Conservation (phyloP, 129 eudicot genomes). For the Lactuca saligna region DNA sequence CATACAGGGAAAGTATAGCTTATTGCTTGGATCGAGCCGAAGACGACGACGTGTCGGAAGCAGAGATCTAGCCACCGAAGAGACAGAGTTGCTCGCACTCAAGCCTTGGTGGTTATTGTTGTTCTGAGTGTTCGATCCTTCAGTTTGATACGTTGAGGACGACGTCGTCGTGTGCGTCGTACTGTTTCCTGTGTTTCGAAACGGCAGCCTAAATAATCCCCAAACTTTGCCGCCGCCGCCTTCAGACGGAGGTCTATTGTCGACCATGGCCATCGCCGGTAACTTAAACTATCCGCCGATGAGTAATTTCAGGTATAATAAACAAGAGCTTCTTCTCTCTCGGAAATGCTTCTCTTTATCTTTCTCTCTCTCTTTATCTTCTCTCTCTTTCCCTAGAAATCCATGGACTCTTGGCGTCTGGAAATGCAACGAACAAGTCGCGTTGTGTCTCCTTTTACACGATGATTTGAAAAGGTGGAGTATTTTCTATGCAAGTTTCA, state of each 20-base stretch:
- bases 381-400: neutral
- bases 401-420: neutral
- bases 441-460: conserved; percentile 13
- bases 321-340: neutral
- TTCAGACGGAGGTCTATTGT: conserved; percentile 41
- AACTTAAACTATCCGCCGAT: neutral
- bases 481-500: conserved; percentile 7
- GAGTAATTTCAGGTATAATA: neutral
- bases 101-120: conserved; percentile 5
- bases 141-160: conserved; percentile 30
- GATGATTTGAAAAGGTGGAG: conserved; percentile 13
- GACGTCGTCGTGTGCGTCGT: conserved; percentile 23
- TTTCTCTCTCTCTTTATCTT: neutral
- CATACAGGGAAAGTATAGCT: conserved; percentile 66
- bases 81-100: conserved; percentile 40
- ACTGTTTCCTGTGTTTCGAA: conserved; percentile 37
- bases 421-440: conserved; percentile 19
- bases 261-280: conserved; percentile 44
- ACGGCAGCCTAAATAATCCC: conserved; percentile 65
- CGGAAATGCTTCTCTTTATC: neutral
- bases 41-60: conserved; percentile 68
- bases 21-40: conserved; percentile 63
- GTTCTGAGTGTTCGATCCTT: conserved; percentile 23
- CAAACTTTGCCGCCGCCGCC: conserved; percentile 38
- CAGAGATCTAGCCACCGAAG: conserved; percentile 67